Conservation (phyloP, 164 flowering plant species). For the Magnolia changhungtana region DNA sequence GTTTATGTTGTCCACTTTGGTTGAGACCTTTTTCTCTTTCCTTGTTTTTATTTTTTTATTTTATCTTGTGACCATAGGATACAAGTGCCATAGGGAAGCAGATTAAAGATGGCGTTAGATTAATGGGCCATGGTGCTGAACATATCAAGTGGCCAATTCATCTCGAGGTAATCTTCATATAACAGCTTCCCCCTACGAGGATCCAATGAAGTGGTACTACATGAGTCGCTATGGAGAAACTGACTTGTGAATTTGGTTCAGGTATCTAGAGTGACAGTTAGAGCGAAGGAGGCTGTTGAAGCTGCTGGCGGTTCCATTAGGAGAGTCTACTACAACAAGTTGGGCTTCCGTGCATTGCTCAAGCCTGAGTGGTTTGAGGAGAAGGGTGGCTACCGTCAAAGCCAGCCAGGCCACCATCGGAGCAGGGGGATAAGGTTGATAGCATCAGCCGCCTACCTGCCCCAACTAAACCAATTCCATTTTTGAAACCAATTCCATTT, state of each 20-base stretch:
- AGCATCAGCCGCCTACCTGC: conserved; percentile 96
- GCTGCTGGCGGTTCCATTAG: conserved; percentile 92
- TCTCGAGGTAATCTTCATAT: conserved; percentile 65
- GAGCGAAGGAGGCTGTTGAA: conserved; percentile 90
- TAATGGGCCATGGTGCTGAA: conserved; percentile 96
- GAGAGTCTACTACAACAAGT: conserved; percentile 83
- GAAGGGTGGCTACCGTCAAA: conserved; percentile 86
- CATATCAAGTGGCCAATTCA: conserved; percentile 95
- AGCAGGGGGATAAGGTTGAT: conserved; percentile 77
- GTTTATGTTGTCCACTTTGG: background rate
- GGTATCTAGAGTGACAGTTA: conserved; percentile 94
- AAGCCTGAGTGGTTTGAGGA: conserved; percentile 96
- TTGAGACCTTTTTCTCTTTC: no score
- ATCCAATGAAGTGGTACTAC: background rate
- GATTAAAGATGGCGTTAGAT: conserved; percentile 84
- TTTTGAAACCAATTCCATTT: no score
- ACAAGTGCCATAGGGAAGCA: conserved; percentile 85
- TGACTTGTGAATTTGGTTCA: conserved; percentile 22
- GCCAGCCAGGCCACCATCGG: conserved; percentile 93
- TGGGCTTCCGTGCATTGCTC: conserved; percentile 84
- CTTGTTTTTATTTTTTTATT: background rate
- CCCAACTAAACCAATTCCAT: conserved; percentile 89
- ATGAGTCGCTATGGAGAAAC: background rate
- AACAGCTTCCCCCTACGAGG: background rate
- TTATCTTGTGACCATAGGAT: conserved; percentile 43